phyloP scores from a whole-genome alignment of 2,329 filamentous ascomycete genomes.

The Tolypocladium album region DNA sequence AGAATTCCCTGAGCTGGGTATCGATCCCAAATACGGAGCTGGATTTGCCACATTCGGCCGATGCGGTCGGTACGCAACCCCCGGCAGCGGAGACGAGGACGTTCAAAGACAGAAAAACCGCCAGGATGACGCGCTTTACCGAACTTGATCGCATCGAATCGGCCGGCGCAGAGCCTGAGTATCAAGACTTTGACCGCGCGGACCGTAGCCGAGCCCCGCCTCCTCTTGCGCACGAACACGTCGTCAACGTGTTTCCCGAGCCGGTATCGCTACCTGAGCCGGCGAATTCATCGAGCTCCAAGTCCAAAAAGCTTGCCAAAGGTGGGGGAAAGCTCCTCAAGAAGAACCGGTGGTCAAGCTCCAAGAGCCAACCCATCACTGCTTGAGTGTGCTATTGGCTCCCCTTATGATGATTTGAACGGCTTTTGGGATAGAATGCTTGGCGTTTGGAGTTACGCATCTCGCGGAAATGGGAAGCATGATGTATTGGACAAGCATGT shows the following conservation, averaged over 20 bases:
- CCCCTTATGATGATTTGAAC: neutral
- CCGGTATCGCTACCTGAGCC: slow-evolving; percentile 8
- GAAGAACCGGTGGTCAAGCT: slow-evolving; percentile 12
- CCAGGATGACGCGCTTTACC: slow-evolving; percentile 15
- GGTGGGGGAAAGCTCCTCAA: slow-evolving; percentile 11
- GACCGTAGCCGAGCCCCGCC: slow-evolving; percentile 5
- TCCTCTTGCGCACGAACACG: slow-evolving; percentile 3
- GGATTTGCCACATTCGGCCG: neutral
- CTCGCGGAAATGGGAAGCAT: neutral
- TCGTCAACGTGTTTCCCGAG: slow-evolving; percentile 14
- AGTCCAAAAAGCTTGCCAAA: slow-evolving; percentile 21
- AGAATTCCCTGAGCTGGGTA: slow-evolving; percentile 3
- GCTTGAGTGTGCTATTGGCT: slow-evolving; percentile 1
- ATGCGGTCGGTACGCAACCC: neutral
- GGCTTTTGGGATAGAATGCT: neutral
- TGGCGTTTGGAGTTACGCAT: neutral
- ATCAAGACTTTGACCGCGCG: slow-evolving; percentile 1
- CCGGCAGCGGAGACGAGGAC: neutral
- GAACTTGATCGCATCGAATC: slow-evolving; percentile 21
- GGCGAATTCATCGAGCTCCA: slow-evolving; percentile 7
- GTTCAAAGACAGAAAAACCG: slow-evolving; percentile 9
- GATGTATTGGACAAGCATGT: neutral
- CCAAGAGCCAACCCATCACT: slow-evolving; percentile 8
- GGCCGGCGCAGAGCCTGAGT: slow-evolving; percentile 6
- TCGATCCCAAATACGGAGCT: slow-evolving; percentile 2